Evolutionary conservation across 2,329 filamentous ascomycete species (phyloP).

Genomic region (Pestalotiopsis sp.): DNA sequence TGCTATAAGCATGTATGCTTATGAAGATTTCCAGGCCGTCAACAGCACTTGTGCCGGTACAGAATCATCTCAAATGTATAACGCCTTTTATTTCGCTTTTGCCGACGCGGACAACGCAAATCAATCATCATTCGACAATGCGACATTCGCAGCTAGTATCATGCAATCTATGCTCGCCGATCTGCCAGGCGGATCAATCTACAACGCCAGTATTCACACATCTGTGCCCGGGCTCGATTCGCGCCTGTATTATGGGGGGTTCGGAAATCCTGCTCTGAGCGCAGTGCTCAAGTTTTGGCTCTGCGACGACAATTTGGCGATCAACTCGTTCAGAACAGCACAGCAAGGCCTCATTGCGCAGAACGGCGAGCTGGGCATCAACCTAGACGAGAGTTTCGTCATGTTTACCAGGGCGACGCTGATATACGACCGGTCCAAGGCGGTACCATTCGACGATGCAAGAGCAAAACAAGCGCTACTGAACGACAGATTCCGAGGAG

Average conservation of each 20-base stretch:
- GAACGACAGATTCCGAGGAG: not conserved
- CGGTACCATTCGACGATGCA: not conserved
- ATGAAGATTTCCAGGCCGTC: not conserved
- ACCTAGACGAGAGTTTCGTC: not conserved
- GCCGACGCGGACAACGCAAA: not conserved
- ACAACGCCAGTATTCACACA: not conserved
- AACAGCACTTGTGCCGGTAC: not conserved
- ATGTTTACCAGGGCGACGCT: not conserved
- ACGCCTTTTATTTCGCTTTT: not conserved
- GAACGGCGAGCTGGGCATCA: not conserved
- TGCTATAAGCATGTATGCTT: not conserved
- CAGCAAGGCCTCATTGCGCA: not conserved
- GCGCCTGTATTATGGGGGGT: not conserved
- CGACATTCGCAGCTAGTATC: not conserved
- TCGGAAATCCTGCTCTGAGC: not conserved
- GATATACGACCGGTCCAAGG: not conserved
- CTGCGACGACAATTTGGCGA: not conserved
- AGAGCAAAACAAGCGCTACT: not conserved
- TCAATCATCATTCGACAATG: not conserved
- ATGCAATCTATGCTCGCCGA: not conserved
- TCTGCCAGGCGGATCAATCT: not conserved
- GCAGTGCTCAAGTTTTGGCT: not conserved
- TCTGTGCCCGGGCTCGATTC: not conserved
- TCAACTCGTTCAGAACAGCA: not conserved
- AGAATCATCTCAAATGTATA: not conserved